These are phyloP conservation scores for Pseudogymnoascus sp. DNA, from an alignment of 2,329 filamentous ascomycete species.

Conservation along the genomic window DNA sequence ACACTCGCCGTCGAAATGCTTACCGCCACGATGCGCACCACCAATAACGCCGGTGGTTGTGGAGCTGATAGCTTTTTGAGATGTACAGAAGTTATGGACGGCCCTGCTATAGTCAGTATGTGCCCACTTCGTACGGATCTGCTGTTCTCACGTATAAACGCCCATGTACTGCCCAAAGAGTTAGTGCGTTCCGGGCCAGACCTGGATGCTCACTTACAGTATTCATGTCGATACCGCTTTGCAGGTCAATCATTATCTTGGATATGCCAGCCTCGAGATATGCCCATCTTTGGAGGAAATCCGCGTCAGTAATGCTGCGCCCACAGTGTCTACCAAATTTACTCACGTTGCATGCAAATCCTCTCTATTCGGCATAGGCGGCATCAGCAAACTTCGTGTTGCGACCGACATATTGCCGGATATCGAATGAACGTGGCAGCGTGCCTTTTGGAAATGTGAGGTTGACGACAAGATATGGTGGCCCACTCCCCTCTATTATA, in stretches of 20 bases:
- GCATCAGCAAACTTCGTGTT: slow-evolving; percentile 35
- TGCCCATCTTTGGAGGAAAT: slow-evolving; percentile 58
- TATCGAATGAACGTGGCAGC: slow-evolving; percentile 6
- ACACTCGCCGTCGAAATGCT: slow-evolving; percentile 16
- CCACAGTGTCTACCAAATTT: slow-evolving; percentile 18
- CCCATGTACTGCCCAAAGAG: slow-evolving; percentile 69
- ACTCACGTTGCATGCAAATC: slow-evolving; percentile 57
- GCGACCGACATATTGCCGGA: slow-evolving; percentile 13
- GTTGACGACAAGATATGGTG: not conserved
- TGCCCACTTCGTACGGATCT: not conserved
- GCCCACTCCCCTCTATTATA: slow-evolving; percentile 3
- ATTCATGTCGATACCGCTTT: slow-evolving; percentile 88
- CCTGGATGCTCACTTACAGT: slow-evolving; percentile 49
- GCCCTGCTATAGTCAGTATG: slow-evolving; percentile 44
- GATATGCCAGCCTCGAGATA: slow-evolving; percentile 85
- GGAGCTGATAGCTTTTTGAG: slow-evolving; percentile 80
- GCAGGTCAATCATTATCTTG: slow-evolving; percentile 87
- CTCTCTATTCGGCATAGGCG: slow-evolving; percentile 53
- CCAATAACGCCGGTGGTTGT: slow-evolving; percentile 37
- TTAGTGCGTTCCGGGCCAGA: not conserved
- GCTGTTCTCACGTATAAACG: slow-evolving; percentile 67
- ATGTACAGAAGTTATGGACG: slow-evolving; percentile 98
- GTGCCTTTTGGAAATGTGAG: slow-evolving; percentile 1
- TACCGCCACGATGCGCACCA: slow-evolving; percentile 65
- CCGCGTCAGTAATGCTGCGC: not conserved